Base-by-base conservation (phyloP, 129 eudicot genomes). In the Helichrysum umbraculigerum region DNA sequence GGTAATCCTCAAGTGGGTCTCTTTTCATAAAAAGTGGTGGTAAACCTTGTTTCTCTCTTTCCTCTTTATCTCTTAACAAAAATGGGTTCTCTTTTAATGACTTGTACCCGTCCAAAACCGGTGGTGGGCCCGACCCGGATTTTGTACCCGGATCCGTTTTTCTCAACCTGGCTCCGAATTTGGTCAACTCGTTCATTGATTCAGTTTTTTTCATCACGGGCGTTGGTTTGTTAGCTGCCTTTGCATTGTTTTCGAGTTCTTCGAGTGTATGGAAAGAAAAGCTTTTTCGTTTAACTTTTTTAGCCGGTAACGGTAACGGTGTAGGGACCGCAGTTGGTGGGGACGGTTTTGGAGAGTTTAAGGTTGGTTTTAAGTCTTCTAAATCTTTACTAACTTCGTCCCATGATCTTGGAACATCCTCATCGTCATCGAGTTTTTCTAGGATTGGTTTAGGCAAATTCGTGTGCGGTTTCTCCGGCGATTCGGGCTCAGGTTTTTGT, bases 201-300 rank as follows among this genome's bases (percentile, higher is more conserved):
- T 86, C 90, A 7, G 74, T 73, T 57, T 86, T 86, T 33, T 81
- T 88, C 74, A 84, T 22, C 58, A 61, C 82, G 68, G 64, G 73
- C 54, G 35, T 5, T 66, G 72, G 34, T 57, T 63, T 78, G 30
- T 70, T 78, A 17, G 41, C 65, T 1, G 54, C 58, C 42, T 80
- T 80, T 3, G 83, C 74, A 29, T 83, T 87, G 37, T 75, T 72
- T 28, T 93, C 98, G n/a, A 93, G 87, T 51, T 93, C 98, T 70
- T 90, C 98, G 1, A 93, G 83, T 0, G 98, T 93, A 77, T 88
- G 98, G 68, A 90, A 93, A 8, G 96, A 90, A 81, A 86, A 88
- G 80, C 87, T 88, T 80, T 77, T 86, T 1, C 92, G 81, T 54
- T 87, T 89, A 61, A 73, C 35, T 33, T 85, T 87, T 19, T 68